Evolutionary conservation across 2,329 filamentous ascomycete species (phyloP).

Genomic region (Neopestalotiopsis sp.): DNA sequence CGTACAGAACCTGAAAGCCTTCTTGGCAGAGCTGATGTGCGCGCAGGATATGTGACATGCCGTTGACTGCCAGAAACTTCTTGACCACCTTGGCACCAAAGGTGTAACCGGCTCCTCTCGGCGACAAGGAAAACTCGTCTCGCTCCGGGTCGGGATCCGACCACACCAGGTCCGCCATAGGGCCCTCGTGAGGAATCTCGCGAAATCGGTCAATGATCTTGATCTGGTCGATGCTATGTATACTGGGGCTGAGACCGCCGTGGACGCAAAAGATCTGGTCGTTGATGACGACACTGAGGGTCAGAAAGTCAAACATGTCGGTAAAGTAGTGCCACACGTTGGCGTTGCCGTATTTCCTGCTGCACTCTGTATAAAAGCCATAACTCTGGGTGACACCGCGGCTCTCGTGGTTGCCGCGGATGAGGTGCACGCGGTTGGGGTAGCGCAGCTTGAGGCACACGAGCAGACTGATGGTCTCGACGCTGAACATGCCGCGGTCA

Average conservation of each 20-base stretch:
- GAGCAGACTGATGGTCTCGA: constrained; percentile 97
- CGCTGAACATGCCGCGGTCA: constrained; percentile 96
- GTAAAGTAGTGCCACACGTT: constrained; percentile 99
- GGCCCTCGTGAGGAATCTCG: constrained; percentile 97
- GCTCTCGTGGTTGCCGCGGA: constrained; percentile 97
- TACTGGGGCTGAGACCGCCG: constrained; percentile 84
- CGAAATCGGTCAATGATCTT: constrained; percentile 99
- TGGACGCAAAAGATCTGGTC: constrained; percentile 99
- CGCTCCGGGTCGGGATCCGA: constrained; percentile 96
- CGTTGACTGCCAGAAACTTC: constrained; percentile 97
- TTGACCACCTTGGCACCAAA: constrained; percentile 98
- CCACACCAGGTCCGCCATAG: constrained; percentile 99
- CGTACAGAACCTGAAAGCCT: constrained; percentile 95
- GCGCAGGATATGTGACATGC: constrained; percentile 95
- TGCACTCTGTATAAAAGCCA: constrained; percentile 98
- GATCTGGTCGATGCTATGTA: constrained; percentile 98
- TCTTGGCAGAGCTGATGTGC: constrained; percentile 99
- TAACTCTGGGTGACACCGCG: constrained; percentile 98
- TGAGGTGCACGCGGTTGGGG: constrained; percentile 92
- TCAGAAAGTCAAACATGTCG: constrained; percentile 99
- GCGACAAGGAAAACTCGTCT: constrained; percentile 94
- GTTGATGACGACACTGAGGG: constrained; percentile 95
- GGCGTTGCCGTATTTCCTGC: constrained; percentile 96
- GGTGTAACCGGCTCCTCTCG: constrained; percentile 92
- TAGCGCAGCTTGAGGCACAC: constrained; percentile 97